These are phyloP conservation scores for Leucocoprinus sp. DNA, from an alignment of 768 basidiomycete genomes.

Conservation along the genomic window DNA sequence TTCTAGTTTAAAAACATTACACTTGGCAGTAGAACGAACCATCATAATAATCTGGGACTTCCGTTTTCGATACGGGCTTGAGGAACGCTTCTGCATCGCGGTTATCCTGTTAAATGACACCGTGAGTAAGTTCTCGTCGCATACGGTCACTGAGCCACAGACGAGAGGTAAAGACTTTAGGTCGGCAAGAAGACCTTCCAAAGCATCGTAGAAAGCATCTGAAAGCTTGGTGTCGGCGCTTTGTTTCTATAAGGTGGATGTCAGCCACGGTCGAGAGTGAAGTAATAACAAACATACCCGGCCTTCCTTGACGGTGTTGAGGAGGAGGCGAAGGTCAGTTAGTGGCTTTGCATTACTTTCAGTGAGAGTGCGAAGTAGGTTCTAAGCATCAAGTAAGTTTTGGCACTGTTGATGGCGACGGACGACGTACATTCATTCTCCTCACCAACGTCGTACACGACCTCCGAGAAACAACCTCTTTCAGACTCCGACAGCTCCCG, in stretches of 20 bases:
- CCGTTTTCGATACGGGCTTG: slow-evolving; percentile 83
- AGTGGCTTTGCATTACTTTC: slow-evolving; percentile 65
- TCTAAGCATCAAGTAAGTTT: slow-evolving; percentile 36
- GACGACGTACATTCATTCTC: slow-evolving; percentile 38
- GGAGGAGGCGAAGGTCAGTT: slow-evolving; percentile 71
- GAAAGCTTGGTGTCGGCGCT: slow-evolving; percentile 63
- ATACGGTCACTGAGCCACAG: slow-evolving; percentile 19
- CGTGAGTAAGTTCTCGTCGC: slow-evolving; percentile 23
- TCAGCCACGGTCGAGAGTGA: slow-evolving; percentile 11
- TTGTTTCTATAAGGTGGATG: slow-evolving; percentile 21
- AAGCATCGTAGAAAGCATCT: slow-evolving; percentile 89
- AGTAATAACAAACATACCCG: slow-evolving; percentile 51
- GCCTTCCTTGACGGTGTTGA: slow-evolving; percentile 80
- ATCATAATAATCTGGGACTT: slow-evolving; percentile 91
- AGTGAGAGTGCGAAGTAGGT: slow-evolving; percentile 83
- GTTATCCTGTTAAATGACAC: slow-evolving; percentile 47
- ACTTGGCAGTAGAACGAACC: slow-evolving; percentile 37
- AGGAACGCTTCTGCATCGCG: slow-evolving; percentile 91
- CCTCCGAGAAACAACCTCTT: slow-evolving; percentile 12
- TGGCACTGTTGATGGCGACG: slow-evolving; percentile 19
- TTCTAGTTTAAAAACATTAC: slow-evolving; percentile 7
- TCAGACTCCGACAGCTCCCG: slow-evolving; percentile 14
- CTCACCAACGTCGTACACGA: slow-evolving; percentile 13
- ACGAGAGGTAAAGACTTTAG: slow-evolving; percentile 71
- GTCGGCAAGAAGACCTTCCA: slow-evolving; percentile 84